Conservation (phyloP, 805 yeast species). For the Suhomyces sp. region DNA sequence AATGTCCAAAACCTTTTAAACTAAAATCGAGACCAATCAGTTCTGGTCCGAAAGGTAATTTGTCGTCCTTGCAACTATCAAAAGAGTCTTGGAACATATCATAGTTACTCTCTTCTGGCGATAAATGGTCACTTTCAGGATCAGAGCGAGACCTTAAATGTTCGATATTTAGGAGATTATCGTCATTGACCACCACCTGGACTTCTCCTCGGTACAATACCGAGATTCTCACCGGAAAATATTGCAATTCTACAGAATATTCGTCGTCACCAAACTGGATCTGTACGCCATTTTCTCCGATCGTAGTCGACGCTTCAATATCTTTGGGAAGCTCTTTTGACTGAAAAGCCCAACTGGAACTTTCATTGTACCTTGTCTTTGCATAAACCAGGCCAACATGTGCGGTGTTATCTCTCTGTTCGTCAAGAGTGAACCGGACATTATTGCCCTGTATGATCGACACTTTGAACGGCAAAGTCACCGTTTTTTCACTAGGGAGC, state of each 20-base stretch:
- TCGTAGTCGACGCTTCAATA: neutral
- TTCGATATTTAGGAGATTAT: constrained; percentile 74
- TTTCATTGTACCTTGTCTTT: constrained; percentile 54
- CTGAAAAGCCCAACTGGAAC: constrained; percentile 58
- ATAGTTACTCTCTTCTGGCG: constrained; percentile 59
- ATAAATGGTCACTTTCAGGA: constrained; percentile 30
- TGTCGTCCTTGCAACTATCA: constrained; percentile 56
- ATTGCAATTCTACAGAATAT: constrained; percentile 27
- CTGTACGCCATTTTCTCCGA: neutral
- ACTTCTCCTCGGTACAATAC: constrained; percentile 44
- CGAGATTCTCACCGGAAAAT: constrained; percentile 49
- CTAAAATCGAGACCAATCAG: constrained; percentile 77
- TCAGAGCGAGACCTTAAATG: constrained; percentile 56
- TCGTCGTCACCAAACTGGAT: neutral
- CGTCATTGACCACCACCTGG: constrained; percentile 63
- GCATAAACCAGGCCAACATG: constrained; percentile 11
- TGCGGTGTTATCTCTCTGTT: constrained; percentile 35
- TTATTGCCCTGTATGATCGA: constrained; percentile 54
- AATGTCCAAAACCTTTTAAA: constrained; percentile 56
- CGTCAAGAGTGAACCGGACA: constrained; percentile 66
- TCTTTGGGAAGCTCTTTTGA: neutral
- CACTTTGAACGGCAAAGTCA: constrained; percentile 55
- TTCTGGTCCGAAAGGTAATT: constrained; percentile 82
- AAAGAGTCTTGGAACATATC: constrained; percentile 73
- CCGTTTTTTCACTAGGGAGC: constrained; percentile 14